Percentiles rank a stretch among this genome's conserved stretches.
Conservation (phyloP, 768 basidiomycete species). For the Tylopilus intermedius region DNA sequence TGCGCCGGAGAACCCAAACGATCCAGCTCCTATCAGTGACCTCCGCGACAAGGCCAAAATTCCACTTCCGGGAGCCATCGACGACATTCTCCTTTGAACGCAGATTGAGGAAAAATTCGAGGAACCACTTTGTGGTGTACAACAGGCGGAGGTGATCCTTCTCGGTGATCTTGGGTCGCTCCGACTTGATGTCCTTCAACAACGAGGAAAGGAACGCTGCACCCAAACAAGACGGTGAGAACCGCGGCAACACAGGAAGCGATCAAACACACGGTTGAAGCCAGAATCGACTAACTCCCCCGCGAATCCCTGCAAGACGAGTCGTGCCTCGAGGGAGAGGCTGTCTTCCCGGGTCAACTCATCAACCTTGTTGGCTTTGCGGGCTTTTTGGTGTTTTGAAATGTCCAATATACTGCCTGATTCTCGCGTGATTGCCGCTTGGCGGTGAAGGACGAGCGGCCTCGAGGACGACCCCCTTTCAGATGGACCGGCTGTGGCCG, state of each 20-base stretch:
- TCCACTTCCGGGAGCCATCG: conserved; percentile 40
- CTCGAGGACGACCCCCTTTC: conserved; percentile 35
- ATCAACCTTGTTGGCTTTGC: conserved; percentile 58
- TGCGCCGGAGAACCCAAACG: conserved; percentile 83
- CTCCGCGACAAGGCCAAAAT: conserved; percentile 73
- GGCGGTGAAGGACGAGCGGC: conserved; percentile 77
- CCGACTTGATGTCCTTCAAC: conserved; percentile 89
- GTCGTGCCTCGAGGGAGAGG: conserved; percentile 59
- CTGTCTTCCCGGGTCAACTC: conserved; percentile 66
- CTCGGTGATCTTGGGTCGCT: conserved; percentile 88
- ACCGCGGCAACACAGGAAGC: conserved; percentile 9
- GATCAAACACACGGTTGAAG: conserved; percentile 72
- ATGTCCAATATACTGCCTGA: conserved; percentile 69
- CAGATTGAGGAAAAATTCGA: conserved; percentile 76
- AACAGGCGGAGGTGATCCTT: conserved; percentile 89
- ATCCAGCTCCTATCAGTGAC: conserved; percentile 86
- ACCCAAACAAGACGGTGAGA: conserved; percentile 8
- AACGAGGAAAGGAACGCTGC: conserved; percentile 84
- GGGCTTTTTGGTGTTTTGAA: conserved; percentile 54
- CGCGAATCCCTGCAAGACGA: conserved; percentile 63
- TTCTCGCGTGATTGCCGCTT: conserved; percentile 70
- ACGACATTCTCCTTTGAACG: conserved; percentile 35
- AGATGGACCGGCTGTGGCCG: conserved; percentile 17
- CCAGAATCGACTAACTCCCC: conserved; percentile 72
- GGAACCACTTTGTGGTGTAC: conserved; percentile 84